Evolutionary conservation across 495 filamentous ascomycete species (phyloP).

Genomic region (Penicillium tannophilum): DNA sequence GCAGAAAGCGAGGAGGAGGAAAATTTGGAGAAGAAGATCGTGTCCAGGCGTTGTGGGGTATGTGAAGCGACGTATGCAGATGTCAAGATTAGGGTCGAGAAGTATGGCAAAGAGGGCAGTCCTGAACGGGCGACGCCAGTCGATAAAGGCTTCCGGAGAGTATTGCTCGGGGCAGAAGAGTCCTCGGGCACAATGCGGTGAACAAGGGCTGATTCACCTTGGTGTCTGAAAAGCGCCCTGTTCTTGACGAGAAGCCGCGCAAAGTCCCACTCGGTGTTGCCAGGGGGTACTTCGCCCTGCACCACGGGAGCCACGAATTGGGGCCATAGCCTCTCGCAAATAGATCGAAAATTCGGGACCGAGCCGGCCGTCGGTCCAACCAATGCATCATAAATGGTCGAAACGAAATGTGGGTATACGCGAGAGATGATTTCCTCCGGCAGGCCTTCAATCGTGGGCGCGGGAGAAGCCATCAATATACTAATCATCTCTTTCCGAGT

Average conservation of each 20-base stretch:
- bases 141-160: slow-evolving; percentile 26
- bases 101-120: slow-evolving; percentile 65
- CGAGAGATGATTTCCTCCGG: slow-evolving; percentile 31
- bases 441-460: slow-evolving; percentile 35
- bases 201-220: slow-evolving; percentile 72
- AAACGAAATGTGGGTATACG: slow-evolving; percentile 47
- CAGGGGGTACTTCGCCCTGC: slow-evolving; percentile 38
- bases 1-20: slow-evolving; percentile 56
- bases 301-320: slow-evolving; percentile 63
- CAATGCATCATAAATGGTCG: slow-evolving; percentile 43
- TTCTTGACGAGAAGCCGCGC: slow-evolving; percentile 75
- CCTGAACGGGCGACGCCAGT: slow-evolving; percentile 39
- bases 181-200: slow-evolving; percentile 64
- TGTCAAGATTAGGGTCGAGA: slow-evolving; percentile 78
- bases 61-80: slow-evolving; percentile 91
- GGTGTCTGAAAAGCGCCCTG: slow-evolving; percentile 73
- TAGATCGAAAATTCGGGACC: slow-evolving; percentile 42
- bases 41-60: slow-evolving; percentile 77
- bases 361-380: slow-evolving; percentile 48
- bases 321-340: slow-evolving; percentile 71
- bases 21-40: slow-evolving; percentile 81
- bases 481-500: slow-evolving; percentile 73
- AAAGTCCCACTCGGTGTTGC: slow-evolving; percentile 71
- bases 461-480: slow-evolving; percentile 61
- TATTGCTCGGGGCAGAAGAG: slow-evolving; percentile 14